Base-by-base conservation (phyloP, 2,329 filamentous ascomycete species). In the Beauveria rudraprayagi region DNA sequence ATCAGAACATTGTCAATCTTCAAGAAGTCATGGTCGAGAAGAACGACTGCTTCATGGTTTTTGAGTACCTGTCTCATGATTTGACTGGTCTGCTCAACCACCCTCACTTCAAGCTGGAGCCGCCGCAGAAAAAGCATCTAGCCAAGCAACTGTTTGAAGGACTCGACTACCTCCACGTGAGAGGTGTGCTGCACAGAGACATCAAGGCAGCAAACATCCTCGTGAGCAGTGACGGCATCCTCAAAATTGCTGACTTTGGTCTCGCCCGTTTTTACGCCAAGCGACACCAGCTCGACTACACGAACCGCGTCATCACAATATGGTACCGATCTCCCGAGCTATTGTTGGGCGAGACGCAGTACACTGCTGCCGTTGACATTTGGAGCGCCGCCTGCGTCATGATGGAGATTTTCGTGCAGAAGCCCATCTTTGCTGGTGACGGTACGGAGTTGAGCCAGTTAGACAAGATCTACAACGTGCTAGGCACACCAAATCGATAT, bases 21-120 rank as follows among this genome's bases (percentile, higher is more conserved):
- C 85, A 90, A 66, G 92, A 96, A 75, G 91, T 95, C 66, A 99
- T 99, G 94, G 94, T 99, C 2, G 94, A 99, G 76, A 90, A 89
- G 71, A 97, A 97, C 67, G 92, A 97, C 74, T 99, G 94, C 73
- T 99, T 96, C 75, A 99, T 99, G 94, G 94, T 99, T 3, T 99
- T 99, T 66, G 94, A 99, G 73, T 99, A 99, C 71, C 82, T 97
- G 37, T 93, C 94, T 1, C 94, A 99, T 72, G 94, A 99, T 72
- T 79, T 99, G 63, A 99, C 94, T 3, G 94, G 94, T 16, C 80
- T 99, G 37, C 84, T 99, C 63, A 97, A 97, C 69, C 94, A 99
- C 70, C 94, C 94, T 0, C 89, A 88, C 0, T 99, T 96, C 75
- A 88, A 87, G 63, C 83, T 99, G 16, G 89, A 94, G 43, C 78